Evolutionary conservation across 2,329 filamentous ascomycete genomes (phyloP).

Genomic region (Exophiala lecanii-corni): DNA sequence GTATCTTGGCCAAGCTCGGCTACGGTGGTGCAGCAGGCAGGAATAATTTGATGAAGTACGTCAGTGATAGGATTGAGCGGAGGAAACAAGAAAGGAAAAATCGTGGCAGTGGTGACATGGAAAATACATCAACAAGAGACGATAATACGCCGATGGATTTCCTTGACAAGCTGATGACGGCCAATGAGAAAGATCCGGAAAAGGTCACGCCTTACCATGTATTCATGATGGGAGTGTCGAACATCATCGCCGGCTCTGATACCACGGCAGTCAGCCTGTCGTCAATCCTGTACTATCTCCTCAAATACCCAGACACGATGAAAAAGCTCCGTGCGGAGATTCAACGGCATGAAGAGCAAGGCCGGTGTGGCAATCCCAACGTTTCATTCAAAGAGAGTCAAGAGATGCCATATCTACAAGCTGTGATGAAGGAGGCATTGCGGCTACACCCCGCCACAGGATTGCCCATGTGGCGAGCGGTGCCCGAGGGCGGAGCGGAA

Average conservation of each 20-base stretch:
- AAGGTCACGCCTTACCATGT: conserved; percentile 39
- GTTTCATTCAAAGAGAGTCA: conserved; percentile 59
- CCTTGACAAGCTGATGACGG: conserved; percentile 40
- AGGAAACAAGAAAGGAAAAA: conserved; percentile 25
- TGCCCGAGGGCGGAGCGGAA: conserved; percentile 42
- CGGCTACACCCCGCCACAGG: conserved; percentile 48
- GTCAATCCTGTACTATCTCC: conserved; percentile 68
- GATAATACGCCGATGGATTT: conserved; percentile 34
- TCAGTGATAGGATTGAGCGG: conserved; percentile 31
- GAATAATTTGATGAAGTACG: conserved; percentile 32
- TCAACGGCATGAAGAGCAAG: conserved; percentile 22
- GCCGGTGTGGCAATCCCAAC: conserved; percentile 31
- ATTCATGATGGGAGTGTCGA: conserved; percentile 33
- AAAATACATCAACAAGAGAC: conserved; percentile 9
- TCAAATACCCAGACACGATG: conserved; percentile 52
- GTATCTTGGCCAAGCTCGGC: conserved; percentile 28
- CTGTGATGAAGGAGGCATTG: conserved; percentile 51
- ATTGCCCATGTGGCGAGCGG: conserved; percentile 47
- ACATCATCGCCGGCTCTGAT: conserved; percentile 26
- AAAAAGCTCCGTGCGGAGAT: conserved; percentile 24
- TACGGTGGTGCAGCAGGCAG: conserved; percentile 32
- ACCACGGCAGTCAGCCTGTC: conserved; percentile 47
- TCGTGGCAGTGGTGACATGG: conserved; percentile 8
- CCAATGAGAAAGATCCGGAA: conserved; percentile 40
- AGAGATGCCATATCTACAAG: conserved; percentile 61